Base-by-base conservation (phyloP, 2,329 filamentous ascomycete genomes). In the Aspergillus sp. region DNA sequence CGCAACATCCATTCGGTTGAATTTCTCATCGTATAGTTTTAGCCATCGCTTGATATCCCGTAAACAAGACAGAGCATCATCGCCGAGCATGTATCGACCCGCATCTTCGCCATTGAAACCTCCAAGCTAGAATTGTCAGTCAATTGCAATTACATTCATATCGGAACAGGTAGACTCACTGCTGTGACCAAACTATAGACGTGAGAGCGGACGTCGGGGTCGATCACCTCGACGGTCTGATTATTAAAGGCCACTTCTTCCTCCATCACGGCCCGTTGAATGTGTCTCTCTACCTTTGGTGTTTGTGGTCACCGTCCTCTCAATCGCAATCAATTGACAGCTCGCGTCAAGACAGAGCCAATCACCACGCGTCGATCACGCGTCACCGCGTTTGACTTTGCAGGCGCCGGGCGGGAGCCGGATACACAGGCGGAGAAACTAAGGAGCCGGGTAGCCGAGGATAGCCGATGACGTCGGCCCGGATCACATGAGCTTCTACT, bases 21-120 rank as follows among this genome's bases (percentile, higher is more conserved):
- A 87, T 73, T 96, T 96, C 72, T 96, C 90, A 74, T 97, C 93
- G 81, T 95, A 95, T 62, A 96, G 86, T 66, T 91, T 92, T 65
- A 99, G 84, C 95, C 95, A 99, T 84, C 89, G 89, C 71, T 95
- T 93, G 55, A 99, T 83, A 76, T 99, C 95, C 62, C 93, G 92
- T 57, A 99, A 81, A 69, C 93, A 95, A 57, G 95, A 90, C 59
- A 96, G 81, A 12, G 93, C 93, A 71, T 97, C 93, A 75, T 98
- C 93, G 75, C 95, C 95, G 37, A 98, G 86, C 44, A 91, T 84
- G 74, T 99, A 99, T 69, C 84, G 84, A 56, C 90, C 90, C 69
- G 92, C 88, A 67, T 93, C 88, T 64, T 91, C 89, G 52, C 87
- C 82, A 66, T 90, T 90, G 68, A 87, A 86, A 53, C 93, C 93